Evolutionary conservation across 1,139 yeast genomes (phyloP), one percentile per base, ranked within the genome.

Genomic region (Geotrichum macrosporum): DNA sequence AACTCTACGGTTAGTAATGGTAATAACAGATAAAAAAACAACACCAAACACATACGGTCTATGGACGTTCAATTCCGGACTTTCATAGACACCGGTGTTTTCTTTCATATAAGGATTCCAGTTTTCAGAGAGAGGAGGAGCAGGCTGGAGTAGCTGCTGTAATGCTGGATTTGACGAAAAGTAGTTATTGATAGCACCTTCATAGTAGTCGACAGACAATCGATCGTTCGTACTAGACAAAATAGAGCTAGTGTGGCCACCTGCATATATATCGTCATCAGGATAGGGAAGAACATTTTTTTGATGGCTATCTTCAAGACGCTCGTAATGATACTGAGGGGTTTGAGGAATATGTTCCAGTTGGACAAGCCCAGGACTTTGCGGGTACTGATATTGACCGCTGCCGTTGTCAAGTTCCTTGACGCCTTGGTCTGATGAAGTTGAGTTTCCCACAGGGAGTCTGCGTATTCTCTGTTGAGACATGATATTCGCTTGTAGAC

Each of bases 131-230:
- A 8, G 6, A 6, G 6, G 27, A 24, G 27, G 27, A 24, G 27
- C 9, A 10, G 6, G 6, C 9, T 24, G 10, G 6, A 8, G 27
- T 10, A 24, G 27, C 27, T 24, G 27, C 9, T 24, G 27, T 10
- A 24, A 24, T 6, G 27, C 10, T 24, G 27, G 10, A 24, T 24
- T 24, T 6, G 27, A 24, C 10, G 34, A 15, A 32, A 36, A 37
- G 33, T 43, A 43, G 27, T 30, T 43, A 22, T 20, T 35, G 21
- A 43, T 43, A 12, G 47, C 41, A 8, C 37, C 47, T 18, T 33
- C 42, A 13, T 43, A 43, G 33, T 43, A 43, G 32, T 43, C 47
- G 29, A 37, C 42, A 30, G 47, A 43, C 4, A 31, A 9, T 5
- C 47, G 35, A 10, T 41, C 38, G 9, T 15, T 16, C 6, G 21